phyloP scores from a whole-genome alignment of 2,329 filamentous ascomycete genomes.

The Diaporthe velutina region DNA sequence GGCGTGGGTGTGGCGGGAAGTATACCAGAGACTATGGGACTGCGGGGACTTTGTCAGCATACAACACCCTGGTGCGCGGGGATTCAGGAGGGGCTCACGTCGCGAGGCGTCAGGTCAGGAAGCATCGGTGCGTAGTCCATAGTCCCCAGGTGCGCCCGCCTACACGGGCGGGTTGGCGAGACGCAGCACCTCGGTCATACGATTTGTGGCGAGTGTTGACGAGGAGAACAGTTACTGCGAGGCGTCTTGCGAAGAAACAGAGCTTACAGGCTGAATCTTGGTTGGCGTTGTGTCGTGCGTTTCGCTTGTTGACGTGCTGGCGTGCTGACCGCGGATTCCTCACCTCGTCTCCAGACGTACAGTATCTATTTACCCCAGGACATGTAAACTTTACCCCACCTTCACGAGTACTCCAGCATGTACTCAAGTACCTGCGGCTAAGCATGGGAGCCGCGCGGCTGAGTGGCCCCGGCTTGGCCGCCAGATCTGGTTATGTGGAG shows the following conservation, averaged over 20 bases:
- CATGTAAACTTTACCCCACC: conserved; percentile 7
- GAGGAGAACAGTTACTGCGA: background rate
- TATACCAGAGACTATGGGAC: conserved; percentile 83
- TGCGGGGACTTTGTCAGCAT: conserved; percentile 51
- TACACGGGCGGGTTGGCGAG: background rate
- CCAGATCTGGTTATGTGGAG: conserved; percentile 25
- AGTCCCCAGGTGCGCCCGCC: conserved; percentile 40
- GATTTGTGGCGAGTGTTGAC: background rate
- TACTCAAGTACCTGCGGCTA: conserved; percentile 28
- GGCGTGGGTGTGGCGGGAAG: conserved; percentile 68
- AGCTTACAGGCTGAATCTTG: background rate
- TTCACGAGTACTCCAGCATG: background rate
- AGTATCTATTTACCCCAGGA: background rate
- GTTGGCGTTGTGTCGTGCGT: background rate
- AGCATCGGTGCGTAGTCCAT: conserved; percentile 75
- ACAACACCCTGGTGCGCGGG: background rate
- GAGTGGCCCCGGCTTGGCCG: conserved; percentile 3
- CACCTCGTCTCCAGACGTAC: background rate
- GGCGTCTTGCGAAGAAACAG: no score
- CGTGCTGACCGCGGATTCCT: background rate
- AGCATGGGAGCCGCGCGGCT: conserved; percentile 28
- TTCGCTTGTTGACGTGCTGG: background rate
- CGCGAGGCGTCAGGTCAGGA: conserved; percentile 76
- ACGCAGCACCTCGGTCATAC: background rate
- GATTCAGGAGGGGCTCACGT: conserved; percentile 63